Evolutionary conservation across 2,329 filamentous ascomycete genomes (phyloP).

Genomic region (Trichoderma gracile): DNA sequence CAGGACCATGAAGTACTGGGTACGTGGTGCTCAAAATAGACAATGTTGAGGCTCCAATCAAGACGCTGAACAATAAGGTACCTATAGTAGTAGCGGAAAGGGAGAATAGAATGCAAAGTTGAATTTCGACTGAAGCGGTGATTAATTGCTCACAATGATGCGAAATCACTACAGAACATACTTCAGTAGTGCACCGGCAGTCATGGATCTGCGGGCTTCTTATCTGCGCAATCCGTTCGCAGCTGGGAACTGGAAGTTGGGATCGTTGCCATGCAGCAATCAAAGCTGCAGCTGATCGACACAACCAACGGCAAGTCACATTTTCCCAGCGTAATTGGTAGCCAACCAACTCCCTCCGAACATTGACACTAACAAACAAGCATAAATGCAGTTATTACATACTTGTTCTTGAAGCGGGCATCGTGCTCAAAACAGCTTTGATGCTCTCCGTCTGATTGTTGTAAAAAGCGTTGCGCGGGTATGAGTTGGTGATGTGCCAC

Average conservation of each 20-base stretch:
- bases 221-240: neutral
- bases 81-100: too few species aligned
- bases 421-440: neutral
- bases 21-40: neutral
- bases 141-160: too few species aligned
- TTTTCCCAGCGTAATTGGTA: neutral
- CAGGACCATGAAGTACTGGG: neutral
- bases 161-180: too few species aligned
- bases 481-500: slow-evolving; percentile 14
- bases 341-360: neutral
- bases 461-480: neutral
- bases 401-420: neutral
- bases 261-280: neutral
- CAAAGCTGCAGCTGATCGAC: slow-evolving; percentile 8
- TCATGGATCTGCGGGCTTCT: too few species aligned
- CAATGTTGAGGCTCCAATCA: too few species aligned
- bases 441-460: neutral
- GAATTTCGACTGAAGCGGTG: too few species aligned
- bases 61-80: too few species aligned
- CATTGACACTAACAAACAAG: neutral
- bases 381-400: neutral
- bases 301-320: neutral
- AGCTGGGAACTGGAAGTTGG: neutral
- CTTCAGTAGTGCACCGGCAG: too few species aligned
- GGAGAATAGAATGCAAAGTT: too few species aligned